phyloP scores from a whole-genome alignment of 257 asterid genomes.

The Fraxinus quadrangulata region DNA sequence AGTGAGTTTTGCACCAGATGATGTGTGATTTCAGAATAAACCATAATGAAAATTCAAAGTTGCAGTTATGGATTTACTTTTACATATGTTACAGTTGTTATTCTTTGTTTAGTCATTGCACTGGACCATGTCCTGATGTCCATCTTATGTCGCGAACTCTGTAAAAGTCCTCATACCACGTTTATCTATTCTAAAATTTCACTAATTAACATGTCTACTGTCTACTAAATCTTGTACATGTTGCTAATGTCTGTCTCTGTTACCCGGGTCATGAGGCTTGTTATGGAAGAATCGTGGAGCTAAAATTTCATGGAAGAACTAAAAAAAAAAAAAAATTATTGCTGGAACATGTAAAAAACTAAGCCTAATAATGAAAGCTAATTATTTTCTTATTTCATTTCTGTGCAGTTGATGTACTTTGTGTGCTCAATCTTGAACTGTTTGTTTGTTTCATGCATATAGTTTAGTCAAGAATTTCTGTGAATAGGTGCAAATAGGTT shows the following conservation, averaged over 20 bases:
- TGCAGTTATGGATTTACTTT: neutral
- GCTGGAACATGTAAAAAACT: too few relatives aligned
- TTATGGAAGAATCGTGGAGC: neutral
- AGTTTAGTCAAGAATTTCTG: neutral
- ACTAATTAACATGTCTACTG: too few relatives aligned
- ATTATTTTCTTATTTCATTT: neutral
- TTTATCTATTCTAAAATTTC: neutral
- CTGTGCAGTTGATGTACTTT: neutral
- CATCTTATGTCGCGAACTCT: too few relatives aligned
- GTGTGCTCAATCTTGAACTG: neutral
- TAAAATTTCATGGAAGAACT: neutral
- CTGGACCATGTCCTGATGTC: neutral
- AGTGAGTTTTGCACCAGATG: neutral
- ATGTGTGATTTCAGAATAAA: neutral
- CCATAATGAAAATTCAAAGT: neutral
- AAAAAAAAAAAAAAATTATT: too few relatives aligned
- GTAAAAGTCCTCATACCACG: neutral
- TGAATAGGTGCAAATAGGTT: neutral
- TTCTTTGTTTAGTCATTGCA: neutral
- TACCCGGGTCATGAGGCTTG: neutral
- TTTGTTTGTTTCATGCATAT: neutral
- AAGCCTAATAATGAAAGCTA: too few relatives aligned
- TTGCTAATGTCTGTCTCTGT: too few relatives aligned
- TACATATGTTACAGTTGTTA: neutral
- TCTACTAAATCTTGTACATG: neutral